Base-by-base conservation (phyloP, 129 eudicot species). In the Centaurea solstitialis region DNA sequence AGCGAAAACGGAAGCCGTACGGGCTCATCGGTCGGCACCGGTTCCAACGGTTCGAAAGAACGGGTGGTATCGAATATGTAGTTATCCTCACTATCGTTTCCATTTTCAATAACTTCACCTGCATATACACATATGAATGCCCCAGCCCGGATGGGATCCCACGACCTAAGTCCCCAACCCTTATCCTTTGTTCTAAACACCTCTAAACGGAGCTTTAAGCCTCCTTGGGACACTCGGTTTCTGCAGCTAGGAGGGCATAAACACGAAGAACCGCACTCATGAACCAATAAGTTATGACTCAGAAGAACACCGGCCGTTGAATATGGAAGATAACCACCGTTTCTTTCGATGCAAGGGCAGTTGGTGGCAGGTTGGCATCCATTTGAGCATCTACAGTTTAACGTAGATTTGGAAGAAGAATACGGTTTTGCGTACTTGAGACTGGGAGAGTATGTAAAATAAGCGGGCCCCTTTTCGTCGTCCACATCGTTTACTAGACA, bases 161-260 rank as follows among this genome's bases (percentile, higher is more conserved):
- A 87, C 39, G 93, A 87, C 75, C 93, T 75, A 78, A 89, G 76
- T 24, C 91, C 93, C 93, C 93, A 89, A 67, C 93, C 91, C 39
- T 73, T 87, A 39, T 87, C 82, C 67, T 80, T 82, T 2, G 93
- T 87, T 81, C 71, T 85, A 76, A 87, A 89, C 47, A 89, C 93
- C 64, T 89, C 93, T 53, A 89, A 76, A 18, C 85, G 85, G 12
- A 82, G 83, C 59, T 87, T 89, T 3, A 89, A 39, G 4, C 93
- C 91, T 38, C 70, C 37, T 80, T 89, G 93, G 7, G 87, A 84
- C 23, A 89, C 85, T 33, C 90, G 77, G 82, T 87, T 89, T 80
- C 87, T 85, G 67, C 93, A 89, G 10, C 70, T 87, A 17, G 93
- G 62, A 53, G 86, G 75, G 70, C 93, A 89, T 47, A 80, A 86